These are phyloP conservation scores for Alternaria gaisen DNA, from an alignment of 2,329 filamentous ascomycete genomes.

Conservation along the genomic window DNA sequence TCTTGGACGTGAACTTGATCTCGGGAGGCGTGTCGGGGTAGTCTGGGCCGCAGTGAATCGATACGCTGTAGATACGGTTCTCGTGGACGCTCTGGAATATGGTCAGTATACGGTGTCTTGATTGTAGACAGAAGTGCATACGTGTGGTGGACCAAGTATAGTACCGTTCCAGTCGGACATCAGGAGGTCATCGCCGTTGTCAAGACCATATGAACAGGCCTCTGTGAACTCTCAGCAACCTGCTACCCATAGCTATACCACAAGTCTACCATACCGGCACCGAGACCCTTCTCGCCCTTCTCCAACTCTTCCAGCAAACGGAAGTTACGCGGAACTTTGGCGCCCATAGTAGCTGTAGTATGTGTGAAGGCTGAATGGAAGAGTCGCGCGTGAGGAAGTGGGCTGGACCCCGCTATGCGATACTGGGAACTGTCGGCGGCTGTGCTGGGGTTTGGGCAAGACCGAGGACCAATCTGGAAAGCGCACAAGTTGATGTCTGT, in stretches of 20 bases:
- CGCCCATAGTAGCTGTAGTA: conserved; percentile 59
- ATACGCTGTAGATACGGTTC: conserved; percentile 98
- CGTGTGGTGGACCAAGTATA: conserved; percentile 94
- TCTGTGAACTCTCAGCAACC: conserved; percentile 62
- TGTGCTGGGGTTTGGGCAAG: conserved; percentile 2
- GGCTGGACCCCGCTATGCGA: conserved; percentile 46
- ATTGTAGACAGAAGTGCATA: conserved; percentile 59
- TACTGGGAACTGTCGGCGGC: conserved; percentile 12
- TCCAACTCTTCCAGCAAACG: conserved; percentile 96
- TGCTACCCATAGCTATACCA: background rate
- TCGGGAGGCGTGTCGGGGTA: conserved; percentile 91
- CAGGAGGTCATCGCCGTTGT: conserved; percentile 90
- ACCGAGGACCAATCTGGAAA: conserved; percentile 1
- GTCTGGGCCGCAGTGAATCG: conserved; percentile 89
- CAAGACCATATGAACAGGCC: conserved; percentile 95
- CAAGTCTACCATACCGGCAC: conserved; percentile 70
- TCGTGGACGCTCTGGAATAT: conserved; percentile 82
- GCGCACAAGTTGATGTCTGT: conserved; percentile 6
- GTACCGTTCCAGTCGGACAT: conserved; percentile 99
- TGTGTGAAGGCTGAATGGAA: conserved; percentile 12
- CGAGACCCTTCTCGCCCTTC: conserved; percentile 97
- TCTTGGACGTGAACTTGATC: conserved; percentile 90
- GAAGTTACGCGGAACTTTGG: conserved; percentile 94
- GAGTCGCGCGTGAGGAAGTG: conserved; percentile 35
- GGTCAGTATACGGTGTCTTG: conserved; percentile 10